A percentile compares a stretch with the other conserved stretches of the same genome.
phyloP scores from a whole-genome alignment of 345 rosid species.

The Gossypium ekmanianum region DNA sequence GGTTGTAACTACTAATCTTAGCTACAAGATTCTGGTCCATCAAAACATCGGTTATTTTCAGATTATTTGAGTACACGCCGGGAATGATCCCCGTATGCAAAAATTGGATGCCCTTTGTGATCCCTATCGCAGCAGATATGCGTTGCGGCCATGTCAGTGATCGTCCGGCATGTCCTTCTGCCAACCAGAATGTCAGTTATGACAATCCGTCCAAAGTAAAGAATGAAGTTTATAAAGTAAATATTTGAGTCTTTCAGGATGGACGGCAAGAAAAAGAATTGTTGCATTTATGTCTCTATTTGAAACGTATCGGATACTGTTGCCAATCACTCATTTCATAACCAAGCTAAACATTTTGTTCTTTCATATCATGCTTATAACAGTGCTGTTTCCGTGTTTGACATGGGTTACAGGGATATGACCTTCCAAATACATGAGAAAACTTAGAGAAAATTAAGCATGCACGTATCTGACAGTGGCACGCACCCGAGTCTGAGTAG shows the following conservation, averaged over 20 bases:
- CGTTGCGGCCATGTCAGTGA: conserved; percentile 80
- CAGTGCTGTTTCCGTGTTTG: too few relatives aligned
- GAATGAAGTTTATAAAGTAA: background rate
- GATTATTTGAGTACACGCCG: conserved; percentile 68
- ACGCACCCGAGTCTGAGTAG: too few relatives aligned
- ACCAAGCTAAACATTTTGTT: background rate
- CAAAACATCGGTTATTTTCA: conserved; percentile 76
- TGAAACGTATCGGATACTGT: background rate
- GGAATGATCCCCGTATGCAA: conserved; percentile 90
- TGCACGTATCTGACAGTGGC: too few relatives aligned
- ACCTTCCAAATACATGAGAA: too few relatives aligned
- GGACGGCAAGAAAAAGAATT: background rate
- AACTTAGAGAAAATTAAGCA: too few relatives aligned
- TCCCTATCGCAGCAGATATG: conserved; percentile 73
- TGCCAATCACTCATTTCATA: background rate
- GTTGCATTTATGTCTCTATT: background rate
- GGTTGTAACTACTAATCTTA: conserved; percentile 82
- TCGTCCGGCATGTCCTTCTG: conserved; percentile 47
- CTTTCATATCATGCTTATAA: background rate
- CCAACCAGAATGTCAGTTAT: conserved; percentile 13
- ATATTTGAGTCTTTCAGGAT: background rate
- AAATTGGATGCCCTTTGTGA: conserved; percentile 84
- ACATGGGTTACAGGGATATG: too few relatives aligned
- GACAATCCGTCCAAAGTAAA: background rate
- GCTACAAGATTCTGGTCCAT: conserved; percentile 76